Percentiles rank a stretch among this genome's conserved stretches.
phyloP scores from a whole-genome alignment of 768 basidiomycete genomes.

The Trametes cubensis region DNA sequence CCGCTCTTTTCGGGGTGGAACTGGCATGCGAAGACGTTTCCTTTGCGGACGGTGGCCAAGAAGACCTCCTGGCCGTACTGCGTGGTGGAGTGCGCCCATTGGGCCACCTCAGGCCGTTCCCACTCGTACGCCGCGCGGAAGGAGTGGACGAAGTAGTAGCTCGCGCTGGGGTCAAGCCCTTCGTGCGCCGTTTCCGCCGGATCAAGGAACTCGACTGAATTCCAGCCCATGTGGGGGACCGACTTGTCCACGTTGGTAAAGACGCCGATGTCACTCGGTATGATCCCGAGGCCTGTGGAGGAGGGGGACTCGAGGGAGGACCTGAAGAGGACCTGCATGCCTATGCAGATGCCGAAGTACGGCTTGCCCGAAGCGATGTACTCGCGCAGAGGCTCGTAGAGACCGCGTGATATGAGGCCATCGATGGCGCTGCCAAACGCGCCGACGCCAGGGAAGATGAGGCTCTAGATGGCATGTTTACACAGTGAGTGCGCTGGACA shows the following conservation, averaged over 20 bases:
- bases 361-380: slow-evolving; percentile 89
- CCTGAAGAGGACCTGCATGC: slow-evolving; percentile 93
- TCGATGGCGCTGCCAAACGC: slow-evolving; percentile 87
- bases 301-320: slow-evolving; percentile 79
- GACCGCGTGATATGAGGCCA: slow-evolving; percentile 69
- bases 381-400: slow-evolving; percentile 75
- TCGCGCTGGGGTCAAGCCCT: slow-evolving; percentile 53
- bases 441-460: slow-evolving; percentile 97
- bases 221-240: slow-evolving; percentile 99
- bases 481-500: slow-evolving; percentile 10
- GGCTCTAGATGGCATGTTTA: slow-evolving; percentile 55
- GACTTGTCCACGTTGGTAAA: slow-evolving; percentile 77
- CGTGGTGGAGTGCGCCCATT: slow-evolving; percentile 85
- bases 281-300: slow-evolving; percentile 74
- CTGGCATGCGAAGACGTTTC: slow-evolving; percentile 89
- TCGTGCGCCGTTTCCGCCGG: slow-evolving; percentile 45
- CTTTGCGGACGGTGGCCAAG: slow-evolving; percentile 78
- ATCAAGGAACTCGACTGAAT: slow-evolving; percentile 65
- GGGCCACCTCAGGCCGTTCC: slow-evolving; percentile 54
- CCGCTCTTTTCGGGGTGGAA: slow-evolving; percentile 99
- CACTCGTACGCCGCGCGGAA: slow-evolving; percentile 81
- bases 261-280: slow-evolving; percentile 77
- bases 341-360: slow-evolving; percentile 98
- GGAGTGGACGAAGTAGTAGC: slow-evolving; percentile 98
- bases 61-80: slow-evolving; percentile 95